Conservation (phyloP, 1,284 basidiomycete genomes). For the Vanrija humicola region DNA sequence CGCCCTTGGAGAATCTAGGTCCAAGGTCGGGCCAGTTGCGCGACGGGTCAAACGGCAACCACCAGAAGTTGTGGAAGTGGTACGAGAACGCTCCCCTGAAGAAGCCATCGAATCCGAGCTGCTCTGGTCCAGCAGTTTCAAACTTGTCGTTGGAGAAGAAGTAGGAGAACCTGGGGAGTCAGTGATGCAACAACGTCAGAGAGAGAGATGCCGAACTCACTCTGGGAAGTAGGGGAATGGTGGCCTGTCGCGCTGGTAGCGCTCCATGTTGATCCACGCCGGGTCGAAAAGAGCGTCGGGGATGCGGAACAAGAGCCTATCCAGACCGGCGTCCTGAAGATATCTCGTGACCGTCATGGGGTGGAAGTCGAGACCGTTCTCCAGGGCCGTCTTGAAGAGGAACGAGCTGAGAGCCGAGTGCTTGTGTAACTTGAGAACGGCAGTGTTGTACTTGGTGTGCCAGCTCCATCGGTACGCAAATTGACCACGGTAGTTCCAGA, state of each 20-base stretch:
- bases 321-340: slow-evolving; percentile 69
- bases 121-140: slow-evolving; percentile 66
- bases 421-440: slow-evolving; percentile 77
- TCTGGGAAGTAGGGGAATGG: slow-evolving; percentile 77
- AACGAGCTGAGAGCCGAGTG: slow-evolving; percentile 74
- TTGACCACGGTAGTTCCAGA: slow-evolving; percentile 81
- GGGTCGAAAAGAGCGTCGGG: slow-evolving; percentile 83
- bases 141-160: slow-evolving; percentile 74
- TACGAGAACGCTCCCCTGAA: slow-evolving; percentile 81
- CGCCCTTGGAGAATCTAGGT: slow-evolving; percentile 66
- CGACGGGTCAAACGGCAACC: slow-evolving; percentile 83
- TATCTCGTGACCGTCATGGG: slow-evolving; percentile 79
- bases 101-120: slow-evolving; percentile 76
- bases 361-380: slow-evolving; percentile 80
- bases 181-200: neutral
- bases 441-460: slow-evolving; percentile 77
- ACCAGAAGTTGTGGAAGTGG: slow-evolving; percentile 85
- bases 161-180: slow-evolving; percentile 59
- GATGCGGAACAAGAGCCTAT: slow-evolving; percentile 66
- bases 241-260: slow-evolving; percentile 73
- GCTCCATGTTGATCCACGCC: slow-evolving; percentile 79
- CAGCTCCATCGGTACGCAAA: slow-evolving; percentile 84
- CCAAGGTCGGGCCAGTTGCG: slow-evolving; percentile 92
- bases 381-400: slow-evolving; percentile 76
- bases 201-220: slow-evolving; percentile 50